Conservation (phyloP, 805 yeast species). For the Myxozyma melibiosi region DNA sequence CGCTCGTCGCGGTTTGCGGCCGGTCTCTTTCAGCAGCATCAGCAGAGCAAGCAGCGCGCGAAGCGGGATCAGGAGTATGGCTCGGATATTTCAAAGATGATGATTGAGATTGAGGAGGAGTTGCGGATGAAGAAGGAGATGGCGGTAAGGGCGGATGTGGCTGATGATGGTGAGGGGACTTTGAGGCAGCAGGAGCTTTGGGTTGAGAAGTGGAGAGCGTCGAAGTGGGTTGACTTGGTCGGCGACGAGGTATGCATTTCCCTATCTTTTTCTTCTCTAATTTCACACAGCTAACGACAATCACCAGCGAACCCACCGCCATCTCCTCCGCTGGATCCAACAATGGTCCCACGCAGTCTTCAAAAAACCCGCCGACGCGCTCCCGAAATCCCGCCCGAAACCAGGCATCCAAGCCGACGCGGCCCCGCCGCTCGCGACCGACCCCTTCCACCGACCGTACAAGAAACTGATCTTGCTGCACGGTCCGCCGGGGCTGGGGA, state of each 20-base stretch:
- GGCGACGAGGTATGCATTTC: constrained; percentile 56
- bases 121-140: background rate
- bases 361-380: constrained; percentile 41
- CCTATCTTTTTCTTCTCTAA: background rate
- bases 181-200: constrained; percentile 17
- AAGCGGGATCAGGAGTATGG: constrained; percentile 13
- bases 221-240: constrained; percentile 61
- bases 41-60: background rate
- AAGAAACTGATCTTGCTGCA: constrained; percentile 70
- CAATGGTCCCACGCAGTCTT: constrained; percentile 67
- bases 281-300: no score
- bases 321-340: constrained; percentile 62
- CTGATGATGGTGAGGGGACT: background rate
- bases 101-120: constrained; percentile 23
- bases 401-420: background rate
- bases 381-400: constrained; percentile 26
- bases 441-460: constrained; percentile 60
- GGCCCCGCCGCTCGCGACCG: constrained; percentile 37
- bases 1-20: constrained; percentile 9
- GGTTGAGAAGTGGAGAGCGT: constrained; percentile 74
- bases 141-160: background rate
- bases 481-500: constrained; percentile 95
- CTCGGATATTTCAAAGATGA: constrained; percentile 14
- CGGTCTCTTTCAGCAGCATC: no score
- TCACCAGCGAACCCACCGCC: constrained; percentile 52